Evolutionary conservation across 129 eudicot species (phyloP).

Genomic region (Centella asiatica): DNA sequence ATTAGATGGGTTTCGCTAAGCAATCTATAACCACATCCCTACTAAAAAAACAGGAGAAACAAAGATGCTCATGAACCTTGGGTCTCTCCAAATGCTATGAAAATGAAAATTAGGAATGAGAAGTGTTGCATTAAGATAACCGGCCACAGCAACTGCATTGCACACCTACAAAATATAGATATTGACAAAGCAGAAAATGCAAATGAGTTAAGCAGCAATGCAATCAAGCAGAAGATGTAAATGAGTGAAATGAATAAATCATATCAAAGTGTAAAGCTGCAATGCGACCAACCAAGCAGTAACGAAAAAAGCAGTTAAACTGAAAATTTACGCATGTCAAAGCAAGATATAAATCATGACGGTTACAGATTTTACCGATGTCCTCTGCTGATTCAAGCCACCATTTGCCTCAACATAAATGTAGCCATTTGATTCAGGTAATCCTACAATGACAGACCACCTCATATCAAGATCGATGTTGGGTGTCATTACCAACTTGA

Average conservation of each 20-base stretch:
- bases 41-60: not conserved
- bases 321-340: not conserved
- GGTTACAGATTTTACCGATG: slow-evolving; percentile 46
- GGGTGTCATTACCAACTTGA: no score
- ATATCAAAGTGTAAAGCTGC: no score
- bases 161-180: slow-evolving; percentile 47
- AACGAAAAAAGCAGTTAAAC: slow-evolving; percentile 3
- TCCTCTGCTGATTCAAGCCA: slow-evolving; percentile 92
- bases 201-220: no score
- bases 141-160: slow-evolving; percentile 99
- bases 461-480: slow-evolving; percentile 3
- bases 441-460: slow-evolving; percentile 33
- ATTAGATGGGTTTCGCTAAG: not conserved
- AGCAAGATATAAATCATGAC: not conserved
- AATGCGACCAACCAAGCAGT: no score
- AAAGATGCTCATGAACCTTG: slow-evolving; percentile 49
- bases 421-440: slow-evolving; percentile 89
- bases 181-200: slow-evolving; percentile 8
- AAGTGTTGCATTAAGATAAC: slow-evolving; percentile 96
- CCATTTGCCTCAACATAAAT: slow-evolving; percentile 94
- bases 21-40: not conserved
- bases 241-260: no score
- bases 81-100: slow-evolving; percentile 99
- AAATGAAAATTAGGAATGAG: slow-evolving; percentile 91
- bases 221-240: no score